Base-by-base conservation (phyloP, 352 stramenopile species). In the Phytophthora niederhauseri region DNA sequence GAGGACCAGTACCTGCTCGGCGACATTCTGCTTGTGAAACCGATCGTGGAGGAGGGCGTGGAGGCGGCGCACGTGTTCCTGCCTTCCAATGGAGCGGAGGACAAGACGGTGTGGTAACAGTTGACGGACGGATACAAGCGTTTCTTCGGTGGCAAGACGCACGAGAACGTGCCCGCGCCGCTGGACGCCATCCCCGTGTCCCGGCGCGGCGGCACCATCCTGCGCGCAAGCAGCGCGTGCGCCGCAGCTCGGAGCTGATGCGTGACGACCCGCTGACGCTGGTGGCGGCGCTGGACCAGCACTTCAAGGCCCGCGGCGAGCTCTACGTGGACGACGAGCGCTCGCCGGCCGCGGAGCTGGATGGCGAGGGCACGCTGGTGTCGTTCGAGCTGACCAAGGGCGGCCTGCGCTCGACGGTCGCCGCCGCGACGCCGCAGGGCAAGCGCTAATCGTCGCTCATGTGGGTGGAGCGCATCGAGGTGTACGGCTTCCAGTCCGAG, bases 281-380 rank as follows among this genome's bases (percentile, higher is more conserved):
- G 9, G 92, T 98, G 36, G 83, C 99, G 65, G 91, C 97, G 22
- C 77, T 99, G 38, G 90, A 99, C 69, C 72, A 76, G 9, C 67
- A 76, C 20, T 82, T 87, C n/a, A 73, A 85, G 36, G 97, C 97
- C 7, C 61, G 63, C 3, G 98, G 98, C 14, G 59, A 77, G 26
- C 81, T 99, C 0, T 99, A 99, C 76, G 85, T 99, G 55, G 98
- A 99, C 72, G 98, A 99, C 68, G 95, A 98, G 83, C 77, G 85
- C 50, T 98, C 89, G n/a, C 77, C 93, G 43, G 89, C 79, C 28
- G 83, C 85, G 34, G 74, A 86, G 53, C 62, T 82, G 14, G 67
- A 89, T 24, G 70, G 75, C 6, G 70, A 70, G 15, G 93, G 79
- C 55, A 86, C 84, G 12, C 30, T 70, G n/a, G 80, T 95, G 20